These are phyloP conservation scores for Puccinia novopanici DNA, from an alignment of 1,284 basidiomycete genomes.

Conservation along the genomic window DNA sequence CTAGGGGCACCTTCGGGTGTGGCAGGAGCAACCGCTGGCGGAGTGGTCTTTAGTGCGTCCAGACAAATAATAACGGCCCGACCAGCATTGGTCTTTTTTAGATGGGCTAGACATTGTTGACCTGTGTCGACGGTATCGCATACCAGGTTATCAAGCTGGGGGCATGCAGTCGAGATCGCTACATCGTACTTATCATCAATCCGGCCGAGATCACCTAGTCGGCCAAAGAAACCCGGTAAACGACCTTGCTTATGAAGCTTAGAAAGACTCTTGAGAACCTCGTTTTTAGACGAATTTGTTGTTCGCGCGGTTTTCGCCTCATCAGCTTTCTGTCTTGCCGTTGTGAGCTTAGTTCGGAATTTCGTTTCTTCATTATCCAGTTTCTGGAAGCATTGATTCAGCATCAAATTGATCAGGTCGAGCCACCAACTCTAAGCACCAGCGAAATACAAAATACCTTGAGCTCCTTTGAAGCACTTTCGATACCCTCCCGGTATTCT, in stretches of 20 bases:
- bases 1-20: constrained; percentile 89
- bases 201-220: constrained; percentile 86
- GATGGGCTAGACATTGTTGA: constrained; percentile 84
- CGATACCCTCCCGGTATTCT: constrained; percentile 65
- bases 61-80: constrained; percentile 91
- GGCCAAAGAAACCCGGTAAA: constrained; percentile 88
- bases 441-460: constrained; percentile 61
- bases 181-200: constrained; percentile 96
- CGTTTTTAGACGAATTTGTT: constrained; percentile 79
- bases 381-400: constrained; percentile 53
- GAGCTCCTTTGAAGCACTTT: constrained; percentile 65
- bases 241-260: constrained; percentile 76
- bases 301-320: constrained; percentile 86
- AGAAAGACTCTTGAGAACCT: constrained; percentile 79
- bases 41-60: constrained; percentile 72
- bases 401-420: neutral
- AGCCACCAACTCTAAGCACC: constrained; percentile 25
- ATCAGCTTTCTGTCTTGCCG: constrained; percentile 74
- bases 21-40: constrained; percentile 66
- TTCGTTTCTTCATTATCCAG: constrained; percentile 64
- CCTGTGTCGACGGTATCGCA: constrained; percentile 88
- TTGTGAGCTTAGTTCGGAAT: constrained; percentile 67
- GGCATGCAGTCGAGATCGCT: constrained; percentile 89
- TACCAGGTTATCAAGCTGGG: constrained; percentile 80
- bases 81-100: constrained; percentile 84